A percentile compares a stretch with the other conserved stretches of the same genome.
Evolutionary conservation across 1,284 basidiomycete species (phyloP).

Genomic region (Paramarasmius palmivorus): DNA sequence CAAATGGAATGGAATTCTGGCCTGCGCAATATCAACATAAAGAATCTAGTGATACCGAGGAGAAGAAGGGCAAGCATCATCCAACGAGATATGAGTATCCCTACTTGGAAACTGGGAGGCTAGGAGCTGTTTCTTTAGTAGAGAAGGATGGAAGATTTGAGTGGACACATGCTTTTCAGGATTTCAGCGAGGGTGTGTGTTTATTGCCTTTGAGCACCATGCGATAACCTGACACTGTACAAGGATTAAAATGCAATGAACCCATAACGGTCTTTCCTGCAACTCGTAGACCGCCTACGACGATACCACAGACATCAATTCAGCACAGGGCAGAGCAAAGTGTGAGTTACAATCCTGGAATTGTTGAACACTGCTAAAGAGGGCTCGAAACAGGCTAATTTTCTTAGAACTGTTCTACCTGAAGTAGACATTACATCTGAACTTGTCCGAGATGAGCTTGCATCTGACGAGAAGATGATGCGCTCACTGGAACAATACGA

Average conservation of each 20-base stretch:
- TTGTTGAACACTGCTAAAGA: not conserved
- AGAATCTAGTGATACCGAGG: constrained; percentile 15
- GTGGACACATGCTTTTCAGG: constrained; percentile 51
- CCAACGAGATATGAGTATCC: constrained; percentile 43
- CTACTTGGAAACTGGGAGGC: constrained; percentile 52
- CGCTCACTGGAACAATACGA: constrained; percentile 47
- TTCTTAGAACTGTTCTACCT: constrained; percentile 65
- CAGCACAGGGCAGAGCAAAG: constrained; percentile 59
- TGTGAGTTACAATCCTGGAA: constrained; percentile 37
- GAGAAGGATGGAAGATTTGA: constrained; percentile 42
- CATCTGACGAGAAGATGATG: constrained; percentile 39
- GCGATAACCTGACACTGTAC: not conserved
- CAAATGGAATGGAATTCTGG: constrained; percentile 75
- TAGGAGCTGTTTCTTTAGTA: constrained; percentile 53
- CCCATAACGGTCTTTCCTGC: constrained; percentile 53
- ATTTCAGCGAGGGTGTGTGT: constrained; percentile 22
- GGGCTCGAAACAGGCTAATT: constrained; percentile 51
- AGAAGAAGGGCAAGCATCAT: constrained; percentile 30
- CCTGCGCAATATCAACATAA: constrained; percentile 45
- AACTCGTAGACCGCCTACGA: constrained; percentile 41
- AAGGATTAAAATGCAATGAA: constrained; percentile 17
- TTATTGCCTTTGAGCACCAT: constrained; percentile 1
- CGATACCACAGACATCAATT: constrained; percentile 31
- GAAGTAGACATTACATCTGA: constrained; percentile 70
- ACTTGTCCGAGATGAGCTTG: constrained; percentile 56